Evolutionary conservation across 1,284 basidiomycete species (phyloP).

Genomic region (Cryptococcus neoformans): DNA sequence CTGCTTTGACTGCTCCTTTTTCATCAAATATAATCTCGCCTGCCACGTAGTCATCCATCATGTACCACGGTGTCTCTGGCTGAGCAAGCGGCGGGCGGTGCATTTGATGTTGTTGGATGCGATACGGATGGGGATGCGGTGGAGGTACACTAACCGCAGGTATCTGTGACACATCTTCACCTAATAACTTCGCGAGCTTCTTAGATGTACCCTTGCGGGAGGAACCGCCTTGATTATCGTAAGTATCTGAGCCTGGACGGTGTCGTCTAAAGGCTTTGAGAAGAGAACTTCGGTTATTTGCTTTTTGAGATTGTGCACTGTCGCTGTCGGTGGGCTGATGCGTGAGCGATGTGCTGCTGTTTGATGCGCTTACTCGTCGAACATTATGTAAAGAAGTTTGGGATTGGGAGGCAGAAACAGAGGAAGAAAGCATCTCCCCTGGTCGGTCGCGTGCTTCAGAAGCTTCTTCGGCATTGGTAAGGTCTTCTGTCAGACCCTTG

Average conservation of each 20-base stretch:
- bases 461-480: slow-evolving; percentile 25
- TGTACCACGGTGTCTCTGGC: slow-evolving; percentile 71
- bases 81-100: slow-evolving; percentile 41
- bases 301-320: slow-evolving; percentile 27
- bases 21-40: slow-evolving; percentile 80
- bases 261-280: slow-evolving; percentile 32
- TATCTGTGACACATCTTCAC: slow-evolving; percentile 56
- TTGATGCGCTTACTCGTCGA: slow-evolving; percentile 10
- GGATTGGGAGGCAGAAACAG: background rate
- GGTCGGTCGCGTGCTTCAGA: slow-evolving; percentile 23
- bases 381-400: background rate
- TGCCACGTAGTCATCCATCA: slow-evolving; percentile 73
- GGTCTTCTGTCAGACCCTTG: slow-evolving; percentile 40
- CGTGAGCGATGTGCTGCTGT: slow-evolving; percentile 35
- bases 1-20: slow-evolving; percentile 79
- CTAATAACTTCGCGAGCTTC: slow-evolving; percentile 72
- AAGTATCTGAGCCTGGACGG: slow-evolving; percentile 28
- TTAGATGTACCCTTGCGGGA: slow-evolving; percentile 21
- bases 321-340: slow-evolving; percentile 31
- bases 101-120: background rate
- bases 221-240: slow-evolving; percentile 12
- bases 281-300: slow-evolving; percentile 33
- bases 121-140: slow-evolving; percentile 28
- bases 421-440: slow-evolving; percentile 11
- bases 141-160: slow-evolving; percentile 52